Percentiles rank a stretch among this genome's conserved stretches.
Evolutionary conservation across 164 flowering plant genomes (phyloP).

Genomic region (Annona squamosa): DNA sequence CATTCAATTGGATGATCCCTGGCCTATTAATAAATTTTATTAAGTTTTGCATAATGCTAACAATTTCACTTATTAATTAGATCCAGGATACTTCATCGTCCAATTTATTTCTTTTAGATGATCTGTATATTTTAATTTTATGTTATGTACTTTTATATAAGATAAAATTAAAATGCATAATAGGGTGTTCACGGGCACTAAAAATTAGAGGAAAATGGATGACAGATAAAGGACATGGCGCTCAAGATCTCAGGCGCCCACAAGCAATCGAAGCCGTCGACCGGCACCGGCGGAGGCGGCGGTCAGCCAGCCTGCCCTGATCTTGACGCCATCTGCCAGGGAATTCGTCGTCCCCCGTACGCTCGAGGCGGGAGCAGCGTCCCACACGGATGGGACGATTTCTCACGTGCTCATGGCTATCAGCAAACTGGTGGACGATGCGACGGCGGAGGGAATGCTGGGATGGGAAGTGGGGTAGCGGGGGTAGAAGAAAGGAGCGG

Average conservation of each 20-base stretch:
- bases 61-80: too few species aligned
- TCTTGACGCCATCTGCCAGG: slow-evolving; percentile 76
- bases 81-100: too few species aligned
- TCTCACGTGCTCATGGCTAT: slow-evolving; percentile 23
- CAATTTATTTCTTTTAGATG: too few species aligned
- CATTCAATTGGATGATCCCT: too few species aligned
- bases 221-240: slow-evolving; percentile 95
- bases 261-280: slow-evolving; percentile 63
- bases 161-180: too few species aligned
- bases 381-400: slow-evolving; percentile 88
- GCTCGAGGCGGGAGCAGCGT: slow-evolving; percentile 67
- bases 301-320: slow-evolving; percentile 50
- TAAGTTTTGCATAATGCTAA: too few species aligned
- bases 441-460: slow-evolving; percentile 45
- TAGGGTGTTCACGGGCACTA: too few species aligned
- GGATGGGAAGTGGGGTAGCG: slow-evolving; percentile 31
- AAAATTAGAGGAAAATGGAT: slow-evolving; percentile 1
- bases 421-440: slow-evolving; percentile 24
- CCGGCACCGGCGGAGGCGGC: slow-evolving; percentile 27
- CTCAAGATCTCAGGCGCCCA: slow-evolving; percentile 73
- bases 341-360: slow-evolving; percentile 45
- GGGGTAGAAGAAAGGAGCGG: slow-evolving; percentile 27
- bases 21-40: too few species aligned
- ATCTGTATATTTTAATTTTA: too few species aligned
- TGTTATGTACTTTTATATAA: too few species aligned